Evolutionary conservation across 805 yeast genomes (phyloP).

Genomic region (Brettanomyces bruxellensis): DNA sequence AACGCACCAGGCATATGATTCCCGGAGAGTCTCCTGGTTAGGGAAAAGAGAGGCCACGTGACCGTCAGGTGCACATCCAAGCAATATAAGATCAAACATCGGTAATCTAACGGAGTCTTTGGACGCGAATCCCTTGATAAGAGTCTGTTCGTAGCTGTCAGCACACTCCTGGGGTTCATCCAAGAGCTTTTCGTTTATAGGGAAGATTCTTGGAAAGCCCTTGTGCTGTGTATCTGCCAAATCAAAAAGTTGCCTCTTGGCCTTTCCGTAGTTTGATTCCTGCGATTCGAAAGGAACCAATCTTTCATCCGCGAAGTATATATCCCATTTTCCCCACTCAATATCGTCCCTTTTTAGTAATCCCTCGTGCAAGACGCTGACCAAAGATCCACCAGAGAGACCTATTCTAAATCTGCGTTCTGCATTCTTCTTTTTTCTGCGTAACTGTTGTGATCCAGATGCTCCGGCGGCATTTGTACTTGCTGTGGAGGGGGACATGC

Average conservation of each 20-base stretch:
- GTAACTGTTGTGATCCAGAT: slow-evolving; percentile 21
- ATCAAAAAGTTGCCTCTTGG: slow-evolving; percentile 76
- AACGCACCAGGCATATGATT: slow-evolving; percentile 88
- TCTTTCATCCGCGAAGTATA: slow-evolving; percentile 94
- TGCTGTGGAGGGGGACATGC: not conserved
- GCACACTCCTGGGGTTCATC: slow-evolving; percentile 88
- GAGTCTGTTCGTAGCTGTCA: slow-evolving; percentile 78
- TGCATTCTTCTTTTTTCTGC: slow-evolving; percentile 42
- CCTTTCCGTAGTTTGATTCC: slow-evolving; percentile 85
- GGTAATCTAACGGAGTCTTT: slow-evolving; percentile 95
- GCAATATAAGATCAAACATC: slow-evolving; percentile 78
- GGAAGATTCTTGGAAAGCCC: slow-evolving; percentile 63
- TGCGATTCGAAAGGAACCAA: slow-evolving; percentile 77
- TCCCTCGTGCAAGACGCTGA: slow-evolving; percentile 82
- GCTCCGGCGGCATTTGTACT: not conserved
- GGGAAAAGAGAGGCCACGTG: slow-evolving; percentile 97
- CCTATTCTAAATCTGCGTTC: slow-evolving; percentile 83
- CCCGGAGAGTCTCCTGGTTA: slow-evolving; percentile 79
- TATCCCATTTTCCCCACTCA: slow-evolving; percentile 91
- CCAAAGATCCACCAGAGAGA: slow-evolving; percentile 85
- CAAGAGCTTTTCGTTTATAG: slow-evolving; percentile 69
- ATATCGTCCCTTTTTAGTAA: slow-evolving; percentile 59
- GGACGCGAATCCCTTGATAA: slow-evolving; percentile 86
- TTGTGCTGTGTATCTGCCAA: slow-evolving; percentile 37
- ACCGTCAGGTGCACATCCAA: slow-evolving; percentile 99